phyloP scores from a whole-genome alignment of 257 asterid species.

The Solanum clarkiae region DNA sequence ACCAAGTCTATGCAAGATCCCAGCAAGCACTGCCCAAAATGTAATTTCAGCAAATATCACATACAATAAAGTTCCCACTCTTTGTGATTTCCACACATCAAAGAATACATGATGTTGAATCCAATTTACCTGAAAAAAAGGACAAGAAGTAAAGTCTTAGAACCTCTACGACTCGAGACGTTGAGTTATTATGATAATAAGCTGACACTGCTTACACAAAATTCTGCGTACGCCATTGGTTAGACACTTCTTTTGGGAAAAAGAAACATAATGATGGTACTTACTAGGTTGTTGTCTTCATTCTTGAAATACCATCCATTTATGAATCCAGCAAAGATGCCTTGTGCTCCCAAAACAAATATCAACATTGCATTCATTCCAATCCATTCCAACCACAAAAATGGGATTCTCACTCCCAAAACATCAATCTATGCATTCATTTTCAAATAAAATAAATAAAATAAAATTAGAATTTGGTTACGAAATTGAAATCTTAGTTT shows the following conservation, averaged over 20 bases:
- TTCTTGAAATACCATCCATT: conserved; percentile 71
- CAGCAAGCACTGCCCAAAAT: conserved; percentile 72
- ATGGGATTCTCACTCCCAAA: conserved; percentile 50
- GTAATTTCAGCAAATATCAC: conserved; percentile 82
- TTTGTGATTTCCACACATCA: conserved; percentile 70
- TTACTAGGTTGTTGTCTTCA: conserved; percentile 51
- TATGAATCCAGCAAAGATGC: conserved; percentile 60
- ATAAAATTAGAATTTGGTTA: neutral
- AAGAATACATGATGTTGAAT: conserved; percentile 55
- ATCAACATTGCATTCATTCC: conserved; percentile 95
- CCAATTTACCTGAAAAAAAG: conserved; percentile 59
- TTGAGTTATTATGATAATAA: neutral
- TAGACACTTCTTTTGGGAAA: neutral
- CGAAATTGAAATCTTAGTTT: neutral
- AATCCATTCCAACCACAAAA: conserved; percentile 85
- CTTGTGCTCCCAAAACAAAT: conserved; percentile 84
- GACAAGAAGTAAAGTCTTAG: neutral
- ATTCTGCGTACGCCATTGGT: neutral
- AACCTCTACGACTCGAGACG: neutral
- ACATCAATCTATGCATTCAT: conserved; percentile 46
- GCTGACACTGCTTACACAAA: neutral
- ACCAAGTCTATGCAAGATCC: conserved; percentile 52
- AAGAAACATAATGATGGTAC: neutral
- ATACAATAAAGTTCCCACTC: conserved; percentile 56
- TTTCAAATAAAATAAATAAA: neutral